Evolutionary conservation across 495 filamentous ascomycete genomes (phyloP), one percentile per base, ranked within the genome.

Genomic region (Neurospora sp.): DNA sequence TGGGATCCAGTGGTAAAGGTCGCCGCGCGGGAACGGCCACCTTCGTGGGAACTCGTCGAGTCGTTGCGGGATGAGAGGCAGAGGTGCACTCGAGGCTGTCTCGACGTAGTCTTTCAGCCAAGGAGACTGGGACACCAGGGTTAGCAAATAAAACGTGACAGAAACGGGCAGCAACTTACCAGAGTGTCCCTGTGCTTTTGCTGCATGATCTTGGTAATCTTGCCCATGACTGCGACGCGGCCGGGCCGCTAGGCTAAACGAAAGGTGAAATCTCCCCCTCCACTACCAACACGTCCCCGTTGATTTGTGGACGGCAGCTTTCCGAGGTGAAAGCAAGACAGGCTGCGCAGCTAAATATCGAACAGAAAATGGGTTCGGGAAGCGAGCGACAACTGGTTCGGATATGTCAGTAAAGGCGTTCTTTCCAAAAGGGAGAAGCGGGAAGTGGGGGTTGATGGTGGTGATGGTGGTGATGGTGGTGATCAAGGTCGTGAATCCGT

Each of bases 1-100:
- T 40, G 92, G 90, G 78, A 98, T 98, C 96, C 96, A 99, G 85
- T 99, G 94, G 78, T 98, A 98, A 59, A 98, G 85, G 77, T 99
- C 96, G 68, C 96, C 96, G 80, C 96, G 88, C n/a, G 94, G 95
- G 78, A 98, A 97, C 37, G 93, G 93, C 96, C 95, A 98, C 87
- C 89, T 86, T 71, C 88, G 88, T 74, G 94, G 93, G 80, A 98
- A 98, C 75, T 87, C 88, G 74, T 85, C 83, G 69, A 99, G 90
- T 76, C 92, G 88, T 71, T 86, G 81, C 71, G 94, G 92, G 76
- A 99, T 87, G 74, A 92, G 87, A 75, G 89, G 87, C 75, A 97
- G 82, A 18, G 94, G 87, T 76, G 90, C 83, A n/a, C 86, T 88
- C 68, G 87, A 89, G 37, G 90, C 89, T 75, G 84, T 85, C 59